Evolutionary conservation across 1,284 basidiomycete genomes (phyloP).

Genomic region (Blastosporella zonata): DNA sequence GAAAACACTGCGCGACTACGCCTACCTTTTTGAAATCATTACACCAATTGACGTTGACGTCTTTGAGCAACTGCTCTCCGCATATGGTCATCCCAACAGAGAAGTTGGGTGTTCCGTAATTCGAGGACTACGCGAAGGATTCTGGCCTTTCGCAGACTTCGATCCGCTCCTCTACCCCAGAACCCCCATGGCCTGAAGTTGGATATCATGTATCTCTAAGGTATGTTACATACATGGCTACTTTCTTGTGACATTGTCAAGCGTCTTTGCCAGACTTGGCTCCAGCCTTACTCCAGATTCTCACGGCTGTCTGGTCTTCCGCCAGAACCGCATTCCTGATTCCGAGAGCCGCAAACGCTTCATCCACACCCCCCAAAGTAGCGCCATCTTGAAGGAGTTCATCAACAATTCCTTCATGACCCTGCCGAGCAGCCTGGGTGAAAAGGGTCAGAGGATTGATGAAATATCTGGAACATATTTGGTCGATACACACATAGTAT

Average conservation of each 20-base stretch:
- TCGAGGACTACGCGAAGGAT: too few species aligned
- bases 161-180: too few species aligned
- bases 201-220: neutral
- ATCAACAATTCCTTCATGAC: conserved; percentile 60
- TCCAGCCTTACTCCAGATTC: conserved; percentile 50
- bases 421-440: conserved; percentile 64
- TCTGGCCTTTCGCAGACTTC: too few species aligned
- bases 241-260: too few species aligned
- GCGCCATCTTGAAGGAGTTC: conserved; percentile 74
- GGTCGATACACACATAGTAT: conserved; percentile 58
- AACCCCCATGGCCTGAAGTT: neutral
- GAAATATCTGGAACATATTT: neutral
- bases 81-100: too few species aligned
- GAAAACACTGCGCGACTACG: too few species aligned
- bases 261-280: conserved; percentile 12
- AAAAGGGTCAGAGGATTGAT: conserved; percentile 1
- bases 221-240: neutral
- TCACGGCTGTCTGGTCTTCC: conserved; percentile 42
- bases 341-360: conserved; percentile 53
- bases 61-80: too few species aligned
- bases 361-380: conserved; percentile 66
- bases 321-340: conserved; percentile 43
- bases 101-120: too few species aligned
- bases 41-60: too few species aligned
- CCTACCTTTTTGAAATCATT: too few species aligned